A percentile compares a stretch with the other conserved stretches of the same genome.
Conservation (phyloP, 768 basidiomycete genomes). For the Tulasnella sp. region DNA sequence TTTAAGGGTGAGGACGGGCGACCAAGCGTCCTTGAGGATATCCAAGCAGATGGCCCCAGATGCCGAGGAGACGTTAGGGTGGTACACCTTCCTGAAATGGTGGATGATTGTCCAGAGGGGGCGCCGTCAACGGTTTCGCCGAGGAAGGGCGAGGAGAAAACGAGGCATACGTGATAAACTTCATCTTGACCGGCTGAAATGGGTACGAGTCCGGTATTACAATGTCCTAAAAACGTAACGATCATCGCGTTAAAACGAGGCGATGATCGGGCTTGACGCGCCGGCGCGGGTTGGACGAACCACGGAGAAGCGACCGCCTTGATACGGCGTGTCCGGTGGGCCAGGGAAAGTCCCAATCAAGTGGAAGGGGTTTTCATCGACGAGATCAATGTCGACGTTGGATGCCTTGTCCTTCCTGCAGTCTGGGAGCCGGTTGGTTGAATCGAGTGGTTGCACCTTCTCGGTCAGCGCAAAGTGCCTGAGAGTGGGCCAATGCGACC, state of each 20-base stretch:
- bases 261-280: constrained; percentile 10
- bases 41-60: constrained; percentile 42
- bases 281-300: constrained; percentile 46
- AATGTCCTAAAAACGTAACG: constrained; percentile 63
- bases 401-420: constrained; percentile 94
- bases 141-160: neutral
- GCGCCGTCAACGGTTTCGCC: neutral
- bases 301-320: constrained; percentile 87
- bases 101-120: neutral
- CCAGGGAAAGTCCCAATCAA: constrained; percentile 88
- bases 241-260: neutral
- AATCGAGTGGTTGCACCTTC: neutral
- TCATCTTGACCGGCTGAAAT: constrained; percentile 96
- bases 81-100: constrained; percentile 67
- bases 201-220: constrained; percentile 87
- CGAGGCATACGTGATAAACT: constrained; percentile 69
- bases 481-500: neutral
- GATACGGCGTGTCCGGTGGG: constrained; percentile 88
- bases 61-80: constrained; percentile 91
- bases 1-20: constrained; percentile 91
- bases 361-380: constrained; percentile 88
- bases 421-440: constrained; percentile 48
- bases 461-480: neutral
- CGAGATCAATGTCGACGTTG: constrained; percentile 76
- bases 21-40: constrained; percentile 79